A percentile compares a stretch with the other conserved stretches of the same genome.
phyloP scores from a whole-genome alignment of 768 basidiomycete genomes.

The Pholiota conissans region DNA sequence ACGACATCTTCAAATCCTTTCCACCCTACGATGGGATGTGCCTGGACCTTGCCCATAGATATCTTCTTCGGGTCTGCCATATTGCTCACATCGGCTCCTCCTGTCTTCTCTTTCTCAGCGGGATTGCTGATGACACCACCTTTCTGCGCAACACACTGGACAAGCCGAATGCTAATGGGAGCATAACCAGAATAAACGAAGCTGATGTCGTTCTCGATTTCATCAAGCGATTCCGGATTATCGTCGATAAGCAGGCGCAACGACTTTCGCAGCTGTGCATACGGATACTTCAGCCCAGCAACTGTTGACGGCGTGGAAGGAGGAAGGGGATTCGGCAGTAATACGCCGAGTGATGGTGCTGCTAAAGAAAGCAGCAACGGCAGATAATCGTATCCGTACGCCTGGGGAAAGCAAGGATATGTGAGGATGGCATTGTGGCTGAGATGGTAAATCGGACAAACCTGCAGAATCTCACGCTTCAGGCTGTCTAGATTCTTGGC shows the following conservation, averaged over 20 bases:
- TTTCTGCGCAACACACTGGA: conserved; percentile 93
- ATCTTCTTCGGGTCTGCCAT: conserved; percentile 37
- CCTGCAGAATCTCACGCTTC: conserved; percentile 91
- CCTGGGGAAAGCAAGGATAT: conserved; percentile 37
- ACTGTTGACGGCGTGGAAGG: conserved; percentile 41
- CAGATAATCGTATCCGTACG: conserved; percentile 75
- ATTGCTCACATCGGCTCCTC: conserved; percentile 32
- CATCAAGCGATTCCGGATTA: conserved; percentile 69
- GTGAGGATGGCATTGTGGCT: conserved; percentile 30
- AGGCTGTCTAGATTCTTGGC: conserved; percentile 81
- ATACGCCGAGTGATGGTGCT: conserved; percentile 63
- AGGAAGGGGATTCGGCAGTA: conserved; percentile 71
- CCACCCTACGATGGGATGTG: conserved; percentile 95
- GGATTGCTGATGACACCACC: conserved; percentile 86
- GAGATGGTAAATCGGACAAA: conserved; percentile 23
- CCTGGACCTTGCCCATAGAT: conserved; percentile 60
- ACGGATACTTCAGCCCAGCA: conserved; percentile 64
- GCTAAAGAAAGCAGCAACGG: conserved; percentile 68
- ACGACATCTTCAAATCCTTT: conserved; percentile 95
- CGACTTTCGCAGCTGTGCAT: conserved; percentile 71
- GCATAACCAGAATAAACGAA: conserved; percentile 98
- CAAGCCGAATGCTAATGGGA: conserved; percentile 86
- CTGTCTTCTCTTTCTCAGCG: conserved; percentile 53
- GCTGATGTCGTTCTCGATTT: conserved; percentile 91
- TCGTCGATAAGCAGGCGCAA: conserved; percentile 94